Evolutionary conservation across 345 rosid genomes (phyloP).

Genomic region (Corchorus olitorius): DNA sequence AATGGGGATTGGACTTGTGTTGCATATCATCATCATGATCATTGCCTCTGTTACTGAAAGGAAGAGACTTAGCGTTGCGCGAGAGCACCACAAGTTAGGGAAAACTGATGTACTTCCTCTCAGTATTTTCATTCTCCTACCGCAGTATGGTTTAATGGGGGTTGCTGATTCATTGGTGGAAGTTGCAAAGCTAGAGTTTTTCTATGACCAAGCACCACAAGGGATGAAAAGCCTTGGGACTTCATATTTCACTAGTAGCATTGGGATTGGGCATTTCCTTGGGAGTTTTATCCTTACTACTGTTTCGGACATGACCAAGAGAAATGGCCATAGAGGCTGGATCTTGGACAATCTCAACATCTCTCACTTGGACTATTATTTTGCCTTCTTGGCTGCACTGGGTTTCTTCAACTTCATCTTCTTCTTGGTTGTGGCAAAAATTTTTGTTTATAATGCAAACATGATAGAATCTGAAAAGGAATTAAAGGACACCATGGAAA

Average conservation of each 20-base stretch:
- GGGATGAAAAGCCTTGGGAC: slow-evolving; percentile 87
- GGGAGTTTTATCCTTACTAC: slow-evolving; percentile 65
- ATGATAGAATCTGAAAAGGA: slow-evolving; percentile 23
- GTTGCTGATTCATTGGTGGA: slow-evolving; percentile 71
- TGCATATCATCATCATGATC: slow-evolving; percentile 57
- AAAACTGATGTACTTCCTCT: slow-evolving; percentile 52
- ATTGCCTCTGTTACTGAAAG: slow-evolving; percentile 55
- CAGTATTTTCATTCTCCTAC: slow-evolving; percentile 57
- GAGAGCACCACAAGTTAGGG: slow-evolving; percentile 29
- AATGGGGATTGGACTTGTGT: slow-evolving; percentile 63
- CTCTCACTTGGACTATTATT: slow-evolving; percentile 69
- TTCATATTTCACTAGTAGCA: slow-evolving; percentile 57
- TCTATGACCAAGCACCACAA: slow-evolving; percentile 87
- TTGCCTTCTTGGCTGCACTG: slow-evolving; percentile 56
- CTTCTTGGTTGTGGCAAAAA: slow-evolving; percentile 54
- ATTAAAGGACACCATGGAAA: slow-evolving; percentile 23
- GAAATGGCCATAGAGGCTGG: slow-evolving; percentile 58
- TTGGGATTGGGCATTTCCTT: slow-evolving; percentile 65
- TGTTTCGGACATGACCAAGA: slow-evolving; percentile 48
- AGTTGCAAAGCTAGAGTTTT: slow-evolving; percentile 81
- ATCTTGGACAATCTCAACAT: slow-evolving; percentile 66
- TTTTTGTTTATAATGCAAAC: slow-evolving; percentile 59
- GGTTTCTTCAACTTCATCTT: slow-evolving; percentile 53
- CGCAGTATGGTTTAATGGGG: slow-evolving; percentile 76
- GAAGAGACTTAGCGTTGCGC: slow-evolving; percentile 56